A percentile compares a stretch with the other conserved stretches of the same genome.
Conservation (phyloP, 2,329 filamentous ascomycete species). For the Myriosclerotinia duriaeana region DNA sequence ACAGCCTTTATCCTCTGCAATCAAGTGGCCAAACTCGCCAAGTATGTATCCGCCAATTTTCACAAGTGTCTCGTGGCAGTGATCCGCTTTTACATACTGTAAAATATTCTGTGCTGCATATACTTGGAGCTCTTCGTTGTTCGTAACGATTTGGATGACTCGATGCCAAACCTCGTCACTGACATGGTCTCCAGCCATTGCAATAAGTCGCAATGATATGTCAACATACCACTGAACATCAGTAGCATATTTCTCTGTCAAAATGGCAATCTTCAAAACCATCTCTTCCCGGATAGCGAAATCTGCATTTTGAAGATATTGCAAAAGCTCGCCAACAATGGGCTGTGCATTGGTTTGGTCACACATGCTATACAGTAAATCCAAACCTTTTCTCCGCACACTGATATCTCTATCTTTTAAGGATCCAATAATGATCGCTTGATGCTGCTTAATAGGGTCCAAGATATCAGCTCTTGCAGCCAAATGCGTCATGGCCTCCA, state of each 20-base stretch:
- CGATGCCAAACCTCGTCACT: conserved; percentile 99
- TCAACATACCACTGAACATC: conserved; percentile 99
- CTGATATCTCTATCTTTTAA: conserved; percentile 95
- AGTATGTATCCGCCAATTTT: conserved; percentile 97
- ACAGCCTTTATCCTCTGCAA: conserved; percentile 87
- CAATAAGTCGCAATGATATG: conserved; percentile 89
- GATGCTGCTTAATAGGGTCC: conserved; percentile 96
- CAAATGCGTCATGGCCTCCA: conserved; percentile 98
- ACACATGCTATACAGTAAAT: conserved; percentile 99
- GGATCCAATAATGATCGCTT: conserved; percentile 91
- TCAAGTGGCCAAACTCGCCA: conserved; percentile 94
- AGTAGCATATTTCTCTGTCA: conserved; percentile 97
- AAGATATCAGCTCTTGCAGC: conserved; percentile 90
- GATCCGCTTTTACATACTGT: conserved; percentile 86
- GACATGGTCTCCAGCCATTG: conserved; percentile 96
- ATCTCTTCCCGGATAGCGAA: conserved; percentile 98
- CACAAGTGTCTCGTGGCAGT: conserved; percentile 94
- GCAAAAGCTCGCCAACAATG: conserved; percentile 89
- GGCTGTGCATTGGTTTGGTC: conserved; percentile 90
- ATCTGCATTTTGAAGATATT: conserved; percentile 93
- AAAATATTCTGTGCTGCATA: conserved; percentile 94
- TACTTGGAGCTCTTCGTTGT: conserved; percentile 96
- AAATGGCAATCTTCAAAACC: conserved; percentile 97
- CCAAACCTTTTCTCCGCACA: conserved; percentile 90
- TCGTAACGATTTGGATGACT: conserved; percentile 97